These are phyloP conservation scores for Citrus australasica DNA, from an alignment of 345 rosid genomes.

Conservation along the genomic window DNA sequence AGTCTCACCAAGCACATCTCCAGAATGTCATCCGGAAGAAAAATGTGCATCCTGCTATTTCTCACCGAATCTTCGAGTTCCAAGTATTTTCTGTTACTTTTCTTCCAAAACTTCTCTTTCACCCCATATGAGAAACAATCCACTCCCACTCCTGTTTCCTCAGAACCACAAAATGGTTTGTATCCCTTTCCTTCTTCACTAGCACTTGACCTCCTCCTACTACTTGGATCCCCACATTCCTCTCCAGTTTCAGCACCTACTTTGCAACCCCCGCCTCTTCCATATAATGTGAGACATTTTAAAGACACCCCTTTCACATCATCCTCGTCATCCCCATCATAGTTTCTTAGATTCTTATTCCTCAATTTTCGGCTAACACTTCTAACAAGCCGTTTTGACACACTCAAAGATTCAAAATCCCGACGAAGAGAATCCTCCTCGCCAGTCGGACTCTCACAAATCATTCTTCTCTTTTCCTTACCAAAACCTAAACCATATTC, in stretches of 20 bases:
- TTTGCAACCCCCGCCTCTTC: slow-evolving; percentile 89
- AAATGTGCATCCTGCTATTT: slow-evolving; percentile 54
- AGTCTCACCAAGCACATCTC: slow-evolving; percentile 94
- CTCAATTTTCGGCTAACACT: slow-evolving; percentile 74
- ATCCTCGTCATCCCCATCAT: slow-evolving; percentile 56
- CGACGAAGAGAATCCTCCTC: slow-evolving; percentile 49
- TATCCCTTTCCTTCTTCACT: slow-evolving; percentile 72
- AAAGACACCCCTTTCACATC: slow-evolving; percentile 47
- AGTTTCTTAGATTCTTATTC: slow-evolving; percentile 43
- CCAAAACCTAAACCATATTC: slow-evolving; percentile 9
- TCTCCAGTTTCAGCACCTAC: slow-evolving; percentile 88
- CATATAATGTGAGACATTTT: slow-evolving; percentile 68
- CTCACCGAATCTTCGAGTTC: slow-evolving; percentile 41
- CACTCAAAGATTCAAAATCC: slow-evolving; percentile 66
- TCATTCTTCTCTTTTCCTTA: slow-evolving; percentile 31
- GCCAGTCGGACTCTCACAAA: slow-evolving; percentile 39
- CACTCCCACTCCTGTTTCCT: slow-evolving; percentile 63
- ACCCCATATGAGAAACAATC: slow-evolving; percentile 92
- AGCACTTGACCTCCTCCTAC: slow-evolving; percentile 75
- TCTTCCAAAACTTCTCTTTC: slow-evolving; percentile 83
- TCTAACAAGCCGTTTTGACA: slow-evolving; percentile 72
- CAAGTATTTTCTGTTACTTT: slow-evolving; percentile 44
- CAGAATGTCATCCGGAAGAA: slow-evolving; percentile 82
- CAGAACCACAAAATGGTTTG: slow-evolving; percentile 56
- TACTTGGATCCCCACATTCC: slow-evolving; percentile 69